A percentile compares a stretch with the other conserved stretches of the same genome.
Evolutionary conservation across 1,284 basidiomycete species (phyloP).

Genomic region (Cutaneotrichosporon cutaneum): DNA sequence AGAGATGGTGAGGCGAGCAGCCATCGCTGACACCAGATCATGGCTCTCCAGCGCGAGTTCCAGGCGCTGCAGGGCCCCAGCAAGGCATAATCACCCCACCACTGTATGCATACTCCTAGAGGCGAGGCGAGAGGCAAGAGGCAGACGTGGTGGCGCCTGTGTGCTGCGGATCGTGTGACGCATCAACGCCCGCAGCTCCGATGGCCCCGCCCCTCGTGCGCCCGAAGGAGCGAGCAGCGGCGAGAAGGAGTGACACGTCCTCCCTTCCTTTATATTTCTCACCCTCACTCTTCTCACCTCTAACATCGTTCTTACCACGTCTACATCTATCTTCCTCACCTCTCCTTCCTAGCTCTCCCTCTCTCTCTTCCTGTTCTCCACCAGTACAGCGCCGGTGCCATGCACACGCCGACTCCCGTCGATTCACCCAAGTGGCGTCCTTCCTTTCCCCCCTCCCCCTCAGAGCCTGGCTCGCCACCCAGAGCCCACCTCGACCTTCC

Average conservation of each 20-base stretch:
- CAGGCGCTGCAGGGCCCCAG: slow-evolving; percentile 40
- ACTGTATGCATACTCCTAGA: slow-evolving; percentile 15
- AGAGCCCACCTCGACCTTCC: background rate
- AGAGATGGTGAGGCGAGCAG: background rate
- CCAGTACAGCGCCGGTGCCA: too few species aligned
- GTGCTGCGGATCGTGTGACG: background rate
- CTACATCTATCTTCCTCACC: too few species aligned
- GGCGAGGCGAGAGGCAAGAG: background rate
- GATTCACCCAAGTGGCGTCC: background rate
- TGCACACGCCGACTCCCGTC: background rate
- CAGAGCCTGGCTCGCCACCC: background rate
- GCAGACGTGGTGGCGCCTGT: background rate
- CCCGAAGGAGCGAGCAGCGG: background rate
- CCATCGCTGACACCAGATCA: slow-evolving; percentile 35
- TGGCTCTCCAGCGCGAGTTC: slow-evolving; percentile 48
- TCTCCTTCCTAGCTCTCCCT: background rate
- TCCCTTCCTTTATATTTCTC: background rate
- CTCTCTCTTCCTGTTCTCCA: background rate
- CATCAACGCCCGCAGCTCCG: background rate
- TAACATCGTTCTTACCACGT: background rate
- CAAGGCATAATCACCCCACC: slow-evolving; percentile 11
- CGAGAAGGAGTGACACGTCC: background rate
- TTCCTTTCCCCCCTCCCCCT: background rate
- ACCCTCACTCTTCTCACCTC: background rate
- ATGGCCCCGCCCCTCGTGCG: background rate